Evolutionary conservation across 1,284 basidiomycete genomes (phyloP), one percentile per base, ranked within the genome.

Genomic region (Albatrellus sp.): DNA sequence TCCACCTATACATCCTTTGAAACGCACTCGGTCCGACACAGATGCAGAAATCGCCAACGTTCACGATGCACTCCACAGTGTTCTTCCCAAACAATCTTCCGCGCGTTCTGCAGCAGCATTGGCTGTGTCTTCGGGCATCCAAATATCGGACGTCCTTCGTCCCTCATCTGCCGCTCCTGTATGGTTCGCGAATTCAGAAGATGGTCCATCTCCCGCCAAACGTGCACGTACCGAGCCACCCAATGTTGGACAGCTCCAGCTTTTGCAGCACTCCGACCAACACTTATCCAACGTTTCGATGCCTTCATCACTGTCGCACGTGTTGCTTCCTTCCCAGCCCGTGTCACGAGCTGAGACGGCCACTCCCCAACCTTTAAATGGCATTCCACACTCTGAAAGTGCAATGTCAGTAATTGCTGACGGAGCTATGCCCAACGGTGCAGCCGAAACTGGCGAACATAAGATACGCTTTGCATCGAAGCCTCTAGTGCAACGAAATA

Each of bases 401-500:
- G 59, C 63, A 30, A 50, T 59, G 17, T 19, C 11, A 12, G 57
- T 62, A 11, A 53, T 53, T 16, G 11, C 60, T 48, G 61, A 64
- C 50, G 69, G 64, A 24, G 60, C 55, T 31, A 48, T 54, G 12
- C 46, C 60, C 10, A 58, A 59, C 32, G 61, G 58, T 24, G 52
- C 56, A 30, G 44, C 61, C 11, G 67, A 68, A 8, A 38, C 56
- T 31, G 68, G 69, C 28, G 46, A 52, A 8, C 68, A 67, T 43
- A 63, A 65, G 20, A 68, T 75, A 37, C 78, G 84, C 24, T 73
- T 88, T 43, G 72, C 83, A 9, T 75, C 77, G 2, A 87, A 81
- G 57, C 80, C 86, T 6, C 65, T 72, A 14, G 55, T 75, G 19
- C 70, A 77, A 8, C 73, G 76, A 19, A 62, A 67, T 28, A 68